Evolutionary conservation across 495 filamentous ascomycete genomes (phyloP), one percentile per base, ranked within the genome.

Genomic region (Penicillium soppii): DNA sequence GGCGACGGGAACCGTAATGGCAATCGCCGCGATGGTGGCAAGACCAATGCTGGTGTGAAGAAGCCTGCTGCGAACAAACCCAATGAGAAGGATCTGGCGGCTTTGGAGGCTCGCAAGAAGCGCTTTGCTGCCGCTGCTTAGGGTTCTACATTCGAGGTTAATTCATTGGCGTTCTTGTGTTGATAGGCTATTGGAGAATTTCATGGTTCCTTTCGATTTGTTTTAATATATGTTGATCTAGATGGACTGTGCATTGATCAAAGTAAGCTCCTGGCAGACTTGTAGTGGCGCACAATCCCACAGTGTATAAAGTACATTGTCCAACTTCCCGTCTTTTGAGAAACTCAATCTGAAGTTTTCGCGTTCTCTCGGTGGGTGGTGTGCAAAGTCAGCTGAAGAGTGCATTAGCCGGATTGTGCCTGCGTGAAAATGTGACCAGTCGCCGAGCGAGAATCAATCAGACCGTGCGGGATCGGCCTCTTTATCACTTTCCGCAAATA

Each of bases 91-190:
- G 77, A 80, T 59, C 46, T 19, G 26, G 32, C 54, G 44, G 74
- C 72, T 5, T 63, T 75, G 61, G 76, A 81, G 52, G 75, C 75
- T 45, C 68, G 77, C 57, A 79, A 79, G 67, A 78, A 78, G 68
- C 66, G 73, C 38, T 79, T 79, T 50, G 65, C 65, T 20, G 54
- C 68, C 16, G 64, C 66, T 19, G 66, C 66, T 27, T 75, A 50
- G 63, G 30, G 46, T 6, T 50, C 7, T 50, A 6, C 26, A 50
- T 35, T 62, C 56, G 32, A 15, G 7, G 52, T 41, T 22, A 20
- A 3, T 12, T 32, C 29, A 5, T 32, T 7, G 29, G 29, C 29
- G 29, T 32, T 32, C 22, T 44, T 50, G n/a, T n/a, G n/a, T n/a
- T n/a, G n/a, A n/a, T n/a, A n/a, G n/a, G n/a, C n/a, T n/a, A n/a